These are phyloP conservation scores for Rubia tinctorum DNA, from an alignment of 305 asterid species.

Conservation along the genomic window DNA sequence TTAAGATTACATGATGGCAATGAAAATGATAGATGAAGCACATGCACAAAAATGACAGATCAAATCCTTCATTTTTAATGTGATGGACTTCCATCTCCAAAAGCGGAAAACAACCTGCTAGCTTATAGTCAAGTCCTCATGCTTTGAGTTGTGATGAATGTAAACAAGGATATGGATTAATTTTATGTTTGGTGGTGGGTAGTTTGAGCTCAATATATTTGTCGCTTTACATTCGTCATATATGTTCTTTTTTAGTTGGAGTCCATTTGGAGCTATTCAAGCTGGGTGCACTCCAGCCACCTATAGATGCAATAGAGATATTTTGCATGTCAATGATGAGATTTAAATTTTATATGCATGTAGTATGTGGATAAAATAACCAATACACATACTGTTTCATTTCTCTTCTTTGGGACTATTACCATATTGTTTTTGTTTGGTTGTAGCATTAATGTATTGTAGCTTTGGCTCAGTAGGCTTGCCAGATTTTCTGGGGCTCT, in stretches of 20 bases:
- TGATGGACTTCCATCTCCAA: slow-evolving; percentile 96
- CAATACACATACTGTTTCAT: not conserved
- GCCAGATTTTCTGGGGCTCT: no score
- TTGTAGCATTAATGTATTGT: no score
- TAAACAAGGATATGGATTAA: not conserved
- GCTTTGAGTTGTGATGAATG: not conserved
- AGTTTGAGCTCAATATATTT: not conserved
- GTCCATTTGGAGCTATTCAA: slow-evolving; percentile 61
- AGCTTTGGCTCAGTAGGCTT: no score
- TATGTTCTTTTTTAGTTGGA: not conserved
- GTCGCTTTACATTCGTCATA: not conserved
- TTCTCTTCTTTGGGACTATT: not conserved
- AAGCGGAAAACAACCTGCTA: slow-evolving; percentile 89
- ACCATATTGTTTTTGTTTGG: not conserved
- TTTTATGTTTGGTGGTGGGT: not conserved
- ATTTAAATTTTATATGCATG: slow-evolving; percentile 5
- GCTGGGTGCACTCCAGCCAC: slow-evolving; percentile 83
- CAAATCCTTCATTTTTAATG: slow-evolving; percentile 87
- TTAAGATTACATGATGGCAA: slow-evolving; percentile 98
- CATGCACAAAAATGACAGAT: slow-evolving; percentile 71
- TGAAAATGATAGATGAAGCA: slow-evolving; percentile 94
- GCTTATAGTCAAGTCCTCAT: slow-evolving; percentile 38
- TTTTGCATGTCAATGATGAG: slow-evolving; percentile 74
- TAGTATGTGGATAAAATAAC: slow-evolving; percentile 8
- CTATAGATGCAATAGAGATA: slow-evolving; percentile 65